These are phyloP conservation scores for Dentipellis fragilis DNA, from an alignment of 768 basidiomycete species.

Conservation along the genomic window DNA sequence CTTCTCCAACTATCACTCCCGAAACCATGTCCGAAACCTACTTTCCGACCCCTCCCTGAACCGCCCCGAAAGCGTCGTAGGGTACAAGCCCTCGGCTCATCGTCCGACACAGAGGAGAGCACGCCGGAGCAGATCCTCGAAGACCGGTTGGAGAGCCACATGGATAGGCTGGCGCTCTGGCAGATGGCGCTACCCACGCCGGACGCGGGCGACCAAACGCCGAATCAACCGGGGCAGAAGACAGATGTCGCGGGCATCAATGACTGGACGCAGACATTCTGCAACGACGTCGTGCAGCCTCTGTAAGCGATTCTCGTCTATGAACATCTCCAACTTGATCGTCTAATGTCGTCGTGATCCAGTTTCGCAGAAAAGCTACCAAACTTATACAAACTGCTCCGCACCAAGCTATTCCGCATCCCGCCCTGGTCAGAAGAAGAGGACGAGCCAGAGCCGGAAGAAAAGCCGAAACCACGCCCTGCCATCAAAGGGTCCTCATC, in stretches of 20 bases:
- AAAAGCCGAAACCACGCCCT: not conserved
- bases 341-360: not conserved
- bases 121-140: conserved; percentile 21
- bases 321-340: not conserved
- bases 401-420: conserved; percentile 13
- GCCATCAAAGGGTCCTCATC: conserved; percentile 22
- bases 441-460: conserved; percentile 2
- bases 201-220: conserved; percentile 9
- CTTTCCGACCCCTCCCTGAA: conserved; percentile 11
- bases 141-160: conserved; percentile 63
- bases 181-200: conserved; percentile 43
- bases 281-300: conserved; percentile 53
- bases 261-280: conserved; percentile 74
- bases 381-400: conserved; percentile 13
- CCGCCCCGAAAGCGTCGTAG: conserved; percentile 10
- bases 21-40: conserved; percentile 24
- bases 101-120: conserved; percentile 9
- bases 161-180: conserved; percentile 74
- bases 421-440: conserved; percentile 5
- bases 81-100: conserved; percentile 17
- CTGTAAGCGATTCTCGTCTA: conserved; percentile 30
- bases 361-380: conserved; percentile 1
- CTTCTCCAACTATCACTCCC: conserved; percentile 56
- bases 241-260: too few species aligned
- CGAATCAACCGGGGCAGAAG: too few species aligned